These are phyloP conservation scores for Beta corolliflora DNA, from an alignment of 179 eudicot genomes.

Conservation along the genomic window DNA sequence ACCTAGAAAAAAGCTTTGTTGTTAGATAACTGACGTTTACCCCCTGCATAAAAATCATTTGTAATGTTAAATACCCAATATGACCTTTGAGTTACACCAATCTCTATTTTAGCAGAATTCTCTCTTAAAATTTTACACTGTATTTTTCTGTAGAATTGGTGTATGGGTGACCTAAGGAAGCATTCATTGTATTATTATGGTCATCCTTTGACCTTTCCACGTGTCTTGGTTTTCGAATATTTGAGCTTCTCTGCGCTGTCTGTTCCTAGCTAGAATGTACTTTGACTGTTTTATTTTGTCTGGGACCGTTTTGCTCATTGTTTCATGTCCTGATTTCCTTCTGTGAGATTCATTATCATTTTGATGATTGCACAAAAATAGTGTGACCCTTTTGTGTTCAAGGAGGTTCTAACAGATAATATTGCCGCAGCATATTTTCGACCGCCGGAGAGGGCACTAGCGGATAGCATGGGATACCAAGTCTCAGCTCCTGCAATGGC, in stretches of 20 bases:
- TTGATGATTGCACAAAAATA: neutral
- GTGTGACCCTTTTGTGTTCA: neutral
- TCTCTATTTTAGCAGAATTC: neutral
- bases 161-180: neutral
- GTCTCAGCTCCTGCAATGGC: slow-evolving; percentile 44
- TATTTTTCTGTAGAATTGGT: neutral
- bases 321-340: neutral
- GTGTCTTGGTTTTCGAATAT: neutral
- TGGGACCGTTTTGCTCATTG: neutral
- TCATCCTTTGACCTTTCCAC: neutral
- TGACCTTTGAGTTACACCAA: neutral
- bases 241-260: neutral
- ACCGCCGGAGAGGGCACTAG: slow-evolving; percentile 54
- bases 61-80: neutral
- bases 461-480: slow-evolving; percentile 53
- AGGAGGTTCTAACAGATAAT: slow-evolving; percentile 17
- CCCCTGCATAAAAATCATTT: neutral
- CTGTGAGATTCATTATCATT: neutral
- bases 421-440: slow-evolving; percentile 58
- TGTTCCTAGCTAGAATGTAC: neutral
- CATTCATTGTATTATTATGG: neutral
- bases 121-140: neutral
- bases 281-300: neutral
- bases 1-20: neutral
- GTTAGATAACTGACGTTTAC: neutral